Percentiles rank a stretch among this genome's conserved stretches.
Evolutionary conservation across 2,329 filamentous ascomycete species (phyloP).

Genomic region (Microdochium bolleyi): DNA sequence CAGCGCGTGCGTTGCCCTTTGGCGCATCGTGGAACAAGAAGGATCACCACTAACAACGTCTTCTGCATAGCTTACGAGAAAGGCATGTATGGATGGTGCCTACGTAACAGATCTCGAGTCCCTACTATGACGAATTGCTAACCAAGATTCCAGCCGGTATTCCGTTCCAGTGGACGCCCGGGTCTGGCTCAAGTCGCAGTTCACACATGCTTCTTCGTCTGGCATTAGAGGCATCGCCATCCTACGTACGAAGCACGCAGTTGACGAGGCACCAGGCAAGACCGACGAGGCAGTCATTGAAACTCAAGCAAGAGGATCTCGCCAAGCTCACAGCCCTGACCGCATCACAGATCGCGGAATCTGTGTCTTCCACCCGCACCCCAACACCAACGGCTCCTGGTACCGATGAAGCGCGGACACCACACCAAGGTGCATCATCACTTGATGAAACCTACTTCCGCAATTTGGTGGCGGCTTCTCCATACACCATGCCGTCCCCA

Average conservation of each 20-base stretch:
- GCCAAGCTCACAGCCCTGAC: background rate
- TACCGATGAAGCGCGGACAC: background rate
- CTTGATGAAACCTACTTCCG: background rate
- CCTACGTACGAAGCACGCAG: background rate
- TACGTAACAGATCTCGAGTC: background rate
- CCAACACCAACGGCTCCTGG: background rate
- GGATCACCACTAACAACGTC: background rate
- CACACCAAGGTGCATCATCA: too few species aligned
- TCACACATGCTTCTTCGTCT: conserved; percentile 1
- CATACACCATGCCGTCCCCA: background rate
- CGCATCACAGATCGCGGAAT: background rate
- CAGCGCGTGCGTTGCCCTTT: too few species aligned
- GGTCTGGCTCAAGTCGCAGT: background rate
- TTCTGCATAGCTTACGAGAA: background rate
- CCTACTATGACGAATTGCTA: background rate
- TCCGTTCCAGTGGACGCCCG: background rate
- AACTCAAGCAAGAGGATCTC: background rate
- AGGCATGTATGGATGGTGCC: background rate
- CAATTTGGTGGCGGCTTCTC: background rate
- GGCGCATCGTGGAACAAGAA: background rate
- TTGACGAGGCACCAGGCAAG: background rate
- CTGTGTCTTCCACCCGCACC: background rate
- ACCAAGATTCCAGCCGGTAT: background rate
- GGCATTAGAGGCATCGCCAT: background rate
- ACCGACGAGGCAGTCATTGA: background rate